These are phyloP conservation scores for Digitaria exilis DNA, from an alignment of 202 grass and related monocot species.

Conservation along the genomic window DNA sequence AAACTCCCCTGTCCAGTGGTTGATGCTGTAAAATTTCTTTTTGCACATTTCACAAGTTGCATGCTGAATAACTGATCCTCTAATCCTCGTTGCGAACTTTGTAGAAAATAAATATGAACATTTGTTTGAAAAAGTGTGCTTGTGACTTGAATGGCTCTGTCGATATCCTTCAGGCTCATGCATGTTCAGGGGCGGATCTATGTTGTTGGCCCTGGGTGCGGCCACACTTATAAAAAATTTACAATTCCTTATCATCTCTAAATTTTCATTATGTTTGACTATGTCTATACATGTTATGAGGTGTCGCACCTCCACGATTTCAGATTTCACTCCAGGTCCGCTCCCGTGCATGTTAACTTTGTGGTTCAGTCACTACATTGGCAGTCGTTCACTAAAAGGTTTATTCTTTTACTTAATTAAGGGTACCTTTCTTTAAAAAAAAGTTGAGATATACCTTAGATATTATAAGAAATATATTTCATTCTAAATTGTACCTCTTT, in stretches of 20 bases:
- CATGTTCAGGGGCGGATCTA: no score
- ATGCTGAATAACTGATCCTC: no score
- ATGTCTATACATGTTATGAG: no score
- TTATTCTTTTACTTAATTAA: not conserved
- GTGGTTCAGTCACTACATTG: slow-evolving; percentile 43
- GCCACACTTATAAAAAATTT: no score
- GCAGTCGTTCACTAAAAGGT: not conserved
- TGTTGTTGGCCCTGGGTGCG: no score
- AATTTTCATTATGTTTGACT: no score
- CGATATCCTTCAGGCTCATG: slow-evolving; percentile 21
- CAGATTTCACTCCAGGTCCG: no score
- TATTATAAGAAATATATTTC: not conserved
- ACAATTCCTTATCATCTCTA: no score
- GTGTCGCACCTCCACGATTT: no score
- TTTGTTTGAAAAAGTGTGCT: not conserved
- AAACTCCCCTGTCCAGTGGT: not conserved
- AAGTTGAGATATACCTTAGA: not conserved
- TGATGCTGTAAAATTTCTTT: slow-evolving; percentile 1
- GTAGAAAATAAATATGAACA: slow-evolving; percentile 24
- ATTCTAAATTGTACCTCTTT: not conserved
- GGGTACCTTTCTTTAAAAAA: no score
- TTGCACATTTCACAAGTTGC: not conserved
- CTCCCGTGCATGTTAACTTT: slow-evolving; percentile 45
- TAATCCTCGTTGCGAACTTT: slow-evolving; percentile 43
- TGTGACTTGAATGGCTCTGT: not conserved